Conservation (phyloP, 2,329 filamentous ascomycete species). For the Trichophyton rubrum region DNA sequence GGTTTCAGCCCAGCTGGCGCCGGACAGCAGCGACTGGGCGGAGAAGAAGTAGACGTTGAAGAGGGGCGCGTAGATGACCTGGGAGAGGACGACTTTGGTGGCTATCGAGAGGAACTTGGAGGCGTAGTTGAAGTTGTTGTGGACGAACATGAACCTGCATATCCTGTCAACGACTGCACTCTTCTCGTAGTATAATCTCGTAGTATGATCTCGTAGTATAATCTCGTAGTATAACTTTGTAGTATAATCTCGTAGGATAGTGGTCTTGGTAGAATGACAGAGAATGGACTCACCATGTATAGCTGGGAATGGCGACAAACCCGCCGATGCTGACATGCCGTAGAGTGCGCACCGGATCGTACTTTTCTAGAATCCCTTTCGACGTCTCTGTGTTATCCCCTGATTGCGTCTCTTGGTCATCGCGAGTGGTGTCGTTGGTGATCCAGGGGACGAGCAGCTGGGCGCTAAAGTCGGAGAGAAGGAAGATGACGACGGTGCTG, state of each 20-base stretch:
- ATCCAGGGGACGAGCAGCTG: slow-evolving; percentile 47
- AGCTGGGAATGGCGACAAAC: slow-evolving; percentile 61
- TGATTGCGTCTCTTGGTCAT: slow-evolving; percentile 22
- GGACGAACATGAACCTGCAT: slow-evolving; percentile 63
- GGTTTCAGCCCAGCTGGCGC: slow-evolving; percentile 51
- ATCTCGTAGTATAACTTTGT: too few species aligned
- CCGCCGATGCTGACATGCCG: slow-evolving; percentile 64
- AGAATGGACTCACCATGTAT: slow-evolving; percentile 75
- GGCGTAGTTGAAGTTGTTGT: slow-evolving; percentile 69
- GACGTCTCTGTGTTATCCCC: too few species aligned
- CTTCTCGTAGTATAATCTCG: not conserved
- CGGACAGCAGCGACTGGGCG: slow-evolving; percentile 61
- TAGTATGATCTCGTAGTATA: not conserved
- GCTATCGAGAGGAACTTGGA: slow-evolving; percentile 58
- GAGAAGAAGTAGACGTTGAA: slow-evolving; percentile 80
- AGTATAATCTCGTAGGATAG: too few species aligned
- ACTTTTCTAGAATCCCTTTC: slow-evolving; percentile 19
- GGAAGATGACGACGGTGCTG: slow-evolving; percentile 65
- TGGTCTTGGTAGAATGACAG: too few species aligned
- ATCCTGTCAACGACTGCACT: too few species aligned
- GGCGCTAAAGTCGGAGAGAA: slow-evolving; percentile 64
- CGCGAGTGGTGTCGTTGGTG: slow-evolving; percentile 17
- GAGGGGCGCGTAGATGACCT: slow-evolving; percentile 64
- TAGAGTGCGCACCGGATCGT: slow-evolving; percentile 52
- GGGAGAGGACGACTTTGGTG: slow-evolving; percentile 69